Conservation (phyloP, 495 filamentous ascomycete genomes). For the Rhizodiscina lignyota region DNA sequence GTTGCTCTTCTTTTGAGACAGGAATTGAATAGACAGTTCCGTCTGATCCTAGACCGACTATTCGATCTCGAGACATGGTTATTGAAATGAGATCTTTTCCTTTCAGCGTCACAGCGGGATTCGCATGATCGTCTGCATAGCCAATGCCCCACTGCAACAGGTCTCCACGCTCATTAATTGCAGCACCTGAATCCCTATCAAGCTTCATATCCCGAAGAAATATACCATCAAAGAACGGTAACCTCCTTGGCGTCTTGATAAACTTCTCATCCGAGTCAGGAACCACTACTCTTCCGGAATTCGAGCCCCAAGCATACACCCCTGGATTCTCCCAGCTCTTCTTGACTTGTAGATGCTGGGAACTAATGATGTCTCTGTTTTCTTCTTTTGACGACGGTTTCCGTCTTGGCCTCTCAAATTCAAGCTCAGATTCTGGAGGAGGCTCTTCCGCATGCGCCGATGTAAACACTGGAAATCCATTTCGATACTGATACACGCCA, state of each 20-base stretch:
- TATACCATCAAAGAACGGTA: slow-evolving; percentile 71
- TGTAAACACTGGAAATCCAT: slow-evolving; percentile 5
- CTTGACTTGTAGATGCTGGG: slow-evolving; percentile 71
- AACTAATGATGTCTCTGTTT: slow-evolving; percentile 52
- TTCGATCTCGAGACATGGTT: slow-evolving; percentile 59
- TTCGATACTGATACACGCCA: not conserved
- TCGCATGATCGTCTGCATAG: slow-evolving; percentile 39
- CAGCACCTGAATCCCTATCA: slow-evolving; percentile 67
- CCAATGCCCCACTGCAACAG: slow-evolving; percentile 81
- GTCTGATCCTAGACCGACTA: slow-evolving; percentile 59
- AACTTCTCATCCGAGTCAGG: slow-evolving; percentile 60
- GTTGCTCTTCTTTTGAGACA: slow-evolving; percentile 55
- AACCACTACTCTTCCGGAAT: slow-evolving; percentile 67
- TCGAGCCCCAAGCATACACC: slow-evolving; percentile 87
- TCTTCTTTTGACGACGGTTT: slow-evolving; percentile 41
- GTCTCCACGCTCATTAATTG: slow-evolving; percentile 76
- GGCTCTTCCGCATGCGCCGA: slow-evolving; percentile 30
- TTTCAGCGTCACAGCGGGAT: slow-evolving; percentile 53
- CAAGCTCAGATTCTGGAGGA: slow-evolving; percentile 28
- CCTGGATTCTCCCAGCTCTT: slow-evolving; percentile 78
- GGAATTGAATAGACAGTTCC: slow-evolving; percentile 82
- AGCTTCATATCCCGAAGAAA: slow-evolving; percentile 79
- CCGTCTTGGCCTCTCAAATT: slow-evolving; percentile 41
- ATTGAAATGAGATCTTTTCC: slow-evolving; percentile 67
- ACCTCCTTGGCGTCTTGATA: slow-evolving; percentile 64